phyloP scores from a whole-genome alignment of 1,139 yeast genomes.

The Kazachstania sp. region DNA sequence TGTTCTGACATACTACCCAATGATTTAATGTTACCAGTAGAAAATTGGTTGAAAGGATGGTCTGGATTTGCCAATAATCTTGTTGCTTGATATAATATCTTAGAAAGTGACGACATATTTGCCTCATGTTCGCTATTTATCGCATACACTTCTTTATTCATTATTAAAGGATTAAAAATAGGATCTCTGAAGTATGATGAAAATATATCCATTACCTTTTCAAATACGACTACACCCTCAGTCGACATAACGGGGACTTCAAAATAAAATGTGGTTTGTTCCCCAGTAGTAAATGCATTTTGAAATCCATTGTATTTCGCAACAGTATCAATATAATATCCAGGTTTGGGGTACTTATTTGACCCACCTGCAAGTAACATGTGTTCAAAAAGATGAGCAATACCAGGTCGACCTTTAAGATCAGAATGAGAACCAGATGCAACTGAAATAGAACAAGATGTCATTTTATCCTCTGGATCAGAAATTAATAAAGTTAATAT shows the following conservation, averaged over 20 bases:
- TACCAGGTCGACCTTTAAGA: conserved; percentile 45
- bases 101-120: conserved; percentile 38
- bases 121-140: conserved; percentile 56
- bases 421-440: conserved; percentile 59
- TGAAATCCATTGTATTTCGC: conserved; percentile 44
- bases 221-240: conserved; percentile 34
- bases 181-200: conserved; percentile 47
- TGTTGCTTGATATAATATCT: conserved; percentile 51
- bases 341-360: conserved; percentile 42
- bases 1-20: conserved; percentile 44
- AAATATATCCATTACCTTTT: conserved; percentile 41
- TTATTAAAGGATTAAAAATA: conserved; percentile 35
- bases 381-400: conserved; percentile 74
- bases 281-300: conserved; percentile 64
- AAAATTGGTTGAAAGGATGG: conserved; percentile 62
- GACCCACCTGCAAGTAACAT: conserved; percentile 50
- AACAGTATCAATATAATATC: conserved; percentile 38
- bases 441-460: conserved; percentile 45
- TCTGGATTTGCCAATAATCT: conserved; percentile 38
- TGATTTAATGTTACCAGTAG: conserved; percentile 62
- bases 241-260: conserved; percentile 40
- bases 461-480: conserved; percentile 43
- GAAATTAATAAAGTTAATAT: conserved; percentile 44
- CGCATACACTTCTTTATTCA: conserved; percentile 48
- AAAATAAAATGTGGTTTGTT: conserved; percentile 52